Evolutionary conservation across 163 green algal genomes (phyloP), one percentile per base, ranked within the genome.

Genomic region (Trebouxiophyceae sp.): DNA sequence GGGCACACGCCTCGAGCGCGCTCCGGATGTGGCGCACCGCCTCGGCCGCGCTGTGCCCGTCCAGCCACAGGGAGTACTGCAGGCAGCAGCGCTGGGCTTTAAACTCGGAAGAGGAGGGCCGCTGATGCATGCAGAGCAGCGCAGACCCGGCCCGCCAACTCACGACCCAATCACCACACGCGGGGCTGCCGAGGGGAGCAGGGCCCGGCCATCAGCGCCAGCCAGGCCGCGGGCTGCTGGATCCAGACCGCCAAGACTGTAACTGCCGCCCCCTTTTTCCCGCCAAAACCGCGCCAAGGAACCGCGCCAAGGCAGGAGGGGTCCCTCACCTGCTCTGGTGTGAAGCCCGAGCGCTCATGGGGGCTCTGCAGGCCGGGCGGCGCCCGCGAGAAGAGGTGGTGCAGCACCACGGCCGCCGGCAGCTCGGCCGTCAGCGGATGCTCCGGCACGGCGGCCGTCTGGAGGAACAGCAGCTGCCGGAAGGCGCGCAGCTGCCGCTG

Each of bases 1-100:
- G 22, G 3, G 32, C 60, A 6, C 73, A 81, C 7, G 73, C 80
- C 12, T 86, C 79, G 56, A 93, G 65, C 32, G 84, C 84, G 0
- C 59, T 67, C 1, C 63, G 69, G 19, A 93, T 75, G 33, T 74
- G 69, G 24, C 69, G 63, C 6, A 88, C 46, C 27, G 76, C 76
- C 33, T 93, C 86, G 29, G 65, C 70, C 31, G 57, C 71, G 5
- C 57, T 84, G 75, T 95, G 87, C 57, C 82, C 74, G 69, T 97
- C 91, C 67, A 97, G 78, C 91, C 89, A 97, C 4, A 89, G 68
- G 0, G 90, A 97, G 77, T 93, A 96, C 75, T 81, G 62, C 68
- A 70, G 26, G 0, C 12, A 50, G 19, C 39, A 12, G 12, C 12
- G 39, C 39, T 50, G 39, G 39, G 19, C 39, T 16, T n/a, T n/a